phyloP scores from a whole-genome alignment of 2,329 filamentous ascomycete species.

The Scytalidium lignicola region DNA sequence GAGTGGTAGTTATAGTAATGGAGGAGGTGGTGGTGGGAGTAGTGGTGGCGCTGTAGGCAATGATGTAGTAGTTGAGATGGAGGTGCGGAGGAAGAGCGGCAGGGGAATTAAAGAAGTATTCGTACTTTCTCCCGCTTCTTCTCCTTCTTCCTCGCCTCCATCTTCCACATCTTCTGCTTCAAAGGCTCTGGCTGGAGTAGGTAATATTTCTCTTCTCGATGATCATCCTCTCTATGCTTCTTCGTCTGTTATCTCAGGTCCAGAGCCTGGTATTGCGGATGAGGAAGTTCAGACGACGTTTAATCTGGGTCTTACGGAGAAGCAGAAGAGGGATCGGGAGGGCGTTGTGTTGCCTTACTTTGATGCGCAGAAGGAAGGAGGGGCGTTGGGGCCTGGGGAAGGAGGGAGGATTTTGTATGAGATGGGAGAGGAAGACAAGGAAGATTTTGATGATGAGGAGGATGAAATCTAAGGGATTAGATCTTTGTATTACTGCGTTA shows the following conservation, averaged over 20 bases:
- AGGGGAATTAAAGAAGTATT: slow-evolving; percentile 50
- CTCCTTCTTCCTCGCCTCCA: slow-evolving; percentile 7
- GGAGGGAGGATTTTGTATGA: slow-evolving; percentile 94
- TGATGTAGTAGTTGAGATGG: slow-evolving; percentile 74
- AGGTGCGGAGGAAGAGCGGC: slow-evolving; percentile 65
- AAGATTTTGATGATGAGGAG: slow-evolving; percentile 94
- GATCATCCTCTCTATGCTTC: slow-evolving; percentile 68
- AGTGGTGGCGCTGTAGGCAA: slow-evolving; percentile 17
- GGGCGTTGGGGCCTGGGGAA: slow-evolving; percentile 63
- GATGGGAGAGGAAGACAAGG: slow-evolving; percentile 94
- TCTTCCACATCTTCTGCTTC: background rate
- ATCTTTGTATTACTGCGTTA: too few relatives aligned
- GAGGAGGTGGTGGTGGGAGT: slow-evolving; percentile 17
- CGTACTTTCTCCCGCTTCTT: slow-evolving; percentile 36
- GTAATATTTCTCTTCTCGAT: slow-evolving; percentile 60
- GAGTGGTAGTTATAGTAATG: slow-evolving; percentile 39
- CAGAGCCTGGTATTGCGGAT: slow-evolving; percentile 31
- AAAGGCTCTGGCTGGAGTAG: slow-evolving; percentile 33
- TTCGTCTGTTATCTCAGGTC: slow-evolving; percentile 32
- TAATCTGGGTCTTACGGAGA: slow-evolving; percentile 79
- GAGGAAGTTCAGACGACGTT: slow-evolving; percentile 71
- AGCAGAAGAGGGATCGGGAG: slow-evolving; percentile 81
- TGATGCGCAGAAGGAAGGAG: slow-evolving; percentile 81
- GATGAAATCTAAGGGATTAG: slow-evolving; percentile 28
- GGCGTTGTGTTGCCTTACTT: slow-evolving; percentile 92